Conservation (phyloP, 2,329 filamentous ascomycete genomes). For the Cryphonectria radicalis region DNA sequence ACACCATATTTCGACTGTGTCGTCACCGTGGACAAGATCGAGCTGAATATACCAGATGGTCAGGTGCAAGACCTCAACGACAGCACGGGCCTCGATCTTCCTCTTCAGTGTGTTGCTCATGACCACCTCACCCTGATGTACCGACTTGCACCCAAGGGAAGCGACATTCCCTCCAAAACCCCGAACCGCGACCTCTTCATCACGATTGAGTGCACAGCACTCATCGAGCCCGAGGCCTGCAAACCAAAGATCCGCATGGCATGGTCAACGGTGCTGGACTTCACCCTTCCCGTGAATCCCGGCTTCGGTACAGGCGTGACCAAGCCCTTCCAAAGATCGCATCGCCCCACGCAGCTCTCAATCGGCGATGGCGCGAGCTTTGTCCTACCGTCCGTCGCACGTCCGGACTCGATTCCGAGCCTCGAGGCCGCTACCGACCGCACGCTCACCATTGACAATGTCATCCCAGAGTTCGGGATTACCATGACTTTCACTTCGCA, state of each 20-base stretch:
- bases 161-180: slow-evolving; percentile 51
- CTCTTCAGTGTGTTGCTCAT: slow-evolving; percentile 67
- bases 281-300: slow-evolving; percentile 67
- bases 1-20: slow-evolving; percentile 71
- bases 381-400: slow-evolving; percentile 59
- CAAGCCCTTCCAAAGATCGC: slow-evolving; percentile 63
- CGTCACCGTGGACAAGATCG: slow-evolving; percentile 63
- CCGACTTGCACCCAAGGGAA: slow-evolving; percentile 59
- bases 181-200: slow-evolving; percentile 60
- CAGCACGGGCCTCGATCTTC: slow-evolving; percentile 54
- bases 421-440: slow-evolving; percentile 58
- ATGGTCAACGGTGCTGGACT: slow-evolving; percentile 73
- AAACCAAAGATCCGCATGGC: slow-evolving; percentile 65
- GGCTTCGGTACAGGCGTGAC: slow-evolving; percentile 58
- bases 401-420: slow-evolving; percentile 63
- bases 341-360: slow-evolving; percentile 67
- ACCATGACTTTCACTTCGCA: slow-evolving; percentile 76
- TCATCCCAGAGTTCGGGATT: slow-evolving; percentile 67
- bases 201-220: slow-evolving; percentile 62
- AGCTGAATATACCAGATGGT: slow-evolving; percentile 61
- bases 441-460: slow-evolving; percentile 43
- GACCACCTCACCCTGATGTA: slow-evolving; percentile 80
- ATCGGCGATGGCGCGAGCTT: slow-evolving; percentile 62
- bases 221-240: slow-evolving; percentile 60
- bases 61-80: slow-evolving; percentile 61